phyloP scores from a whole-genome alignment of 2,329 filamentous ascomycete genomes.

The Apiospora koreana region DNA sequence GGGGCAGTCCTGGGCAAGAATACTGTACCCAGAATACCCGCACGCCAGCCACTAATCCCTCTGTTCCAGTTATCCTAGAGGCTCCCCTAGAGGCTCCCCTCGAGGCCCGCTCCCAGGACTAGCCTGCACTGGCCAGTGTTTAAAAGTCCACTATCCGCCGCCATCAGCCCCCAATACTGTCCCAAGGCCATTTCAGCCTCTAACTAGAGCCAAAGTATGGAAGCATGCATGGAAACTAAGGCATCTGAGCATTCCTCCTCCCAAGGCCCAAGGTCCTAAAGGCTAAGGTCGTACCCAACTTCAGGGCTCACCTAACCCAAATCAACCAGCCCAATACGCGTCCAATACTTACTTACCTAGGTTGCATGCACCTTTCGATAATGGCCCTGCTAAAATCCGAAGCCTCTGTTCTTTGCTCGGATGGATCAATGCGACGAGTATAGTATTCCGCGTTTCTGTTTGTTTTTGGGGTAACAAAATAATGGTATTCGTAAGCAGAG shows the following conservation, averaged over 20 bases:
- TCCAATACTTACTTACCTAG: not conserved
- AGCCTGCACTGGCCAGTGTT: slow-evolving; percentile 7
- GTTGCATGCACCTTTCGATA: slow-evolving; percentile 1
- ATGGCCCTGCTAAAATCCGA: not conserved
- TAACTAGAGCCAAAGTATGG: slow-evolving; percentile 1
- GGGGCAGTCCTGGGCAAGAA: not conserved
- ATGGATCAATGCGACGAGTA: not conserved
- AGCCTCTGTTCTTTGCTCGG: not conserved
- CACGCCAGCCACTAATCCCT: not conserved
- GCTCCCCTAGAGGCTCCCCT: not conserved
- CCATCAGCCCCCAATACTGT: not conserved
- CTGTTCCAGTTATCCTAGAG: not conserved
- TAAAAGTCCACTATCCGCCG: not conserved
- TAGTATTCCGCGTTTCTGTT: no score
- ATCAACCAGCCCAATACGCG: no score
- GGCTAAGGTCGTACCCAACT: no score
- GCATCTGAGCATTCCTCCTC: not conserved
- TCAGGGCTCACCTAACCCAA: slow-evolving; percentile 5
- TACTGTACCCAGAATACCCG: not conserved
- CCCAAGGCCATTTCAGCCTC: not conserved
- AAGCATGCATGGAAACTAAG: not conserved
- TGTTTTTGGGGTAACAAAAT: no score
- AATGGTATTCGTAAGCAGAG: not conserved
- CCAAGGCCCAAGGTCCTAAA: not conserved
- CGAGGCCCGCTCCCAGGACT: not conserved